Conservation (phyloP, 768 basidiomycete species). For the Cyclocybe cylindracea region DNA sequence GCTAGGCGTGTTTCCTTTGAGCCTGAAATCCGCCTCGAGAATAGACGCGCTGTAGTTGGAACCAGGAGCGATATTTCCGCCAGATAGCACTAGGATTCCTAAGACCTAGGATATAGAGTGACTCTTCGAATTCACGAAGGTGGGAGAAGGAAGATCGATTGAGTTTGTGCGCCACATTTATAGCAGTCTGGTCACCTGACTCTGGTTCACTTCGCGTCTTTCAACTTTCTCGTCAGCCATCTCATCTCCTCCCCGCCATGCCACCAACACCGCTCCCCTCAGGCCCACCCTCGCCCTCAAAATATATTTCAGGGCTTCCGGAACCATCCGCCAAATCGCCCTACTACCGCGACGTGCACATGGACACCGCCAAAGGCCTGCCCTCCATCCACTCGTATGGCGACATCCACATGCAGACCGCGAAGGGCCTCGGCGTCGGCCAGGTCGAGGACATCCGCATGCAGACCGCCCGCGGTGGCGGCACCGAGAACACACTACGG, state of each 20-base stretch:
- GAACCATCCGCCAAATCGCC: slow-evolving; percentile 19
- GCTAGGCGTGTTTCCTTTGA: too few relatives aligned
- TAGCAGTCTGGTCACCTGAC: too few relatives aligned
- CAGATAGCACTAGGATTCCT: too few relatives aligned
- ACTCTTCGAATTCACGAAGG: too few relatives aligned
- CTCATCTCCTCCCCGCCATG: neutral
- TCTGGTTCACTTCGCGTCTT: too few relatives aligned
- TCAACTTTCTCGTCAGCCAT: neutral
- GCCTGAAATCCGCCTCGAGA: too few relatives aligned
- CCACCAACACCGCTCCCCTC: neutral
- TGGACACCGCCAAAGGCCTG: slow-evolving; percentile 76
- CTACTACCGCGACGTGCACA: slow-evolving; percentile 61
- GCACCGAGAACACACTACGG: slow-evolving; percentile 37
- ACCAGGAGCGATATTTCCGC: too few relatives aligned
- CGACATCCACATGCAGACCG: slow-evolving; percentile 63
- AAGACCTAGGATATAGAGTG: too few relatives aligned
- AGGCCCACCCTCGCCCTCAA: slow-evolving; percentile 23
- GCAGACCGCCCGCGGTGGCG: slow-evolving; percentile 58
- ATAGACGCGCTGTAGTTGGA: too few relatives aligned
- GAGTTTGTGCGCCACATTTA: too few relatives aligned
- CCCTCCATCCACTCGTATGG: slow-evolving; percentile 38
- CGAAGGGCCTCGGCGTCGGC: slow-evolving; percentile 46
- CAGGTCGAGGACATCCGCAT: slow-evolving; percentile 57
- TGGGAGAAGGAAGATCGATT: too few relatives aligned
- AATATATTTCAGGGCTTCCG: slow-evolving; percentile 29